Base-by-base conservation (phyloP, 2,329 filamentous ascomycete genomes). In the Trichophyton rubrum region DNA sequence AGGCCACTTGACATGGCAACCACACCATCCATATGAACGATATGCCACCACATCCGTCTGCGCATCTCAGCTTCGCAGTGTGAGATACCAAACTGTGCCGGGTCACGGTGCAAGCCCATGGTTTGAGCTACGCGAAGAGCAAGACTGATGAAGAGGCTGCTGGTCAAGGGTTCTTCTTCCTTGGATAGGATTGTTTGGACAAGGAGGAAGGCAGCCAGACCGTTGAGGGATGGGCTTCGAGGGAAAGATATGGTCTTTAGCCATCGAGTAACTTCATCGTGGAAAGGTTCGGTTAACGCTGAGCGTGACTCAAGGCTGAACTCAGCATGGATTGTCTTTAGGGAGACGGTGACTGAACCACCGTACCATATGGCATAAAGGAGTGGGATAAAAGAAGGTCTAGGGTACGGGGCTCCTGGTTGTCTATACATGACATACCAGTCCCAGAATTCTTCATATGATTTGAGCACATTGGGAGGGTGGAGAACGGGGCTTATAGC, bases 1-100 rank as follows among this genome's bases (percentile, higher is more conserved):
- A 79, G 67, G 1, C 77, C 77, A 56, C 76, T 77, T 3, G 77
- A 77, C 69, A 79, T 77, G 1, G 77, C 74, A n/a, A 79, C 73
- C 9, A 78, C 72, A n/a, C 75, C 69, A 63, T 78, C 75, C 69
- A 77, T 76, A 51, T 78, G 74, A 27, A 78, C 73, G 40, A 79
- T 76, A 62, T 78, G 76, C 75, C 76, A 78, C 77, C 77, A 79
- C 57, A 79, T 67, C 15, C 76, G 70, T 57, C 77, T 71, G 27
- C 77, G 70, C 47, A 74, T 71, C 63, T 79, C 76, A 2, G 76
- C 76, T 64, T 78, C 75, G 38, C 72, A 72, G 3, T 74, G 67
- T 9, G 71, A 68, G 56, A 79, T 74, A 4, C 75, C 74, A 62
- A 79, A 79, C 22, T 78, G 73, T 0, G 75, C 74, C 1, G 77